These are phyloP conservation scores for Protostelium mycophagum DNA, from an alignment of 78 protist genomes.

Conservation along the genomic window DNA sequence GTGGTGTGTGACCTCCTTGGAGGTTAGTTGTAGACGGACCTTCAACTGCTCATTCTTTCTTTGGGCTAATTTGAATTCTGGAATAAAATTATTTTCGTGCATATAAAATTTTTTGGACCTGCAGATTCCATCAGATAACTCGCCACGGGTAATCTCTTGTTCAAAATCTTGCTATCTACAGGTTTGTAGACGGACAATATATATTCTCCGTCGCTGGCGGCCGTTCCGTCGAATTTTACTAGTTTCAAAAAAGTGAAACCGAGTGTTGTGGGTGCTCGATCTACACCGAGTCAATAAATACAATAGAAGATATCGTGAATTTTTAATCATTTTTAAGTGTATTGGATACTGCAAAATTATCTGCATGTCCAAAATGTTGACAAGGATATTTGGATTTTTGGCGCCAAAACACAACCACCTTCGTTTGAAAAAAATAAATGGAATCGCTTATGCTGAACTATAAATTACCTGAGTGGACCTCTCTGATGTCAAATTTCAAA, in stretches of 20 bases:
- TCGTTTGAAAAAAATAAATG: too few species aligned
- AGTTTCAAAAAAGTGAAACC: not conserved
- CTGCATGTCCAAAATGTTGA: too few species aligned
- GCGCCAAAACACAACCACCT: too few species aligned
- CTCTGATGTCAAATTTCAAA: not conserved
- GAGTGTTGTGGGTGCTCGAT: not conserved
- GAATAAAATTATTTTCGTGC: not conserved
- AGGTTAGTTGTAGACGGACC: not conserved
- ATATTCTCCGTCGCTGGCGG: not conserved
- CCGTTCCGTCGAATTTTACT: not conserved
- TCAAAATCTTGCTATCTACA: not conserved
- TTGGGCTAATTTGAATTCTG: not conserved
- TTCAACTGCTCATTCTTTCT: not conserved
- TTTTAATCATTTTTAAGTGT: too few species aligned
- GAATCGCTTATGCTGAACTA: too few species aligned
- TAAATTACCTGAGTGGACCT: not conserved
- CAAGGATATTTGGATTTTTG: too few species aligned
- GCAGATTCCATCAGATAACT: not conserved
- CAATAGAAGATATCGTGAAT: not conserved
- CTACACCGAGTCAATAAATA: not conserved
- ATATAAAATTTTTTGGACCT: not conserved
- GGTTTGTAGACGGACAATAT: not conserved
- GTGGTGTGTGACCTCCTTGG: not conserved
- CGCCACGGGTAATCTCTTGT: not conserved
- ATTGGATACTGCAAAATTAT: too few species aligned